These are phyloP conservation scores for Karstenula rhodostoma DNA, from an alignment of 2,329 filamentous ascomycete genomes.

Conservation along the genomic window DNA sequence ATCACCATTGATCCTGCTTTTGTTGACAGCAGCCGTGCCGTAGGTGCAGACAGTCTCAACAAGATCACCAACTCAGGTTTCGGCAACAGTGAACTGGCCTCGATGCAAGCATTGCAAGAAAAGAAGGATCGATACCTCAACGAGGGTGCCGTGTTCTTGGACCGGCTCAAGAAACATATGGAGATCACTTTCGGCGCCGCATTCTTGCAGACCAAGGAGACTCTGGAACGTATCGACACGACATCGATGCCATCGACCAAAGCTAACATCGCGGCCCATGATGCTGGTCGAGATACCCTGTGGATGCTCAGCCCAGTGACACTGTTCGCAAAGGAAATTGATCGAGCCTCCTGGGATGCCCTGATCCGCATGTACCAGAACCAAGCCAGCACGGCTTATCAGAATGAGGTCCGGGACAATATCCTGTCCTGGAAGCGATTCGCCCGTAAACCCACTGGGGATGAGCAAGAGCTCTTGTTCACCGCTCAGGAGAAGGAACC, in stretches of 20 bases:
- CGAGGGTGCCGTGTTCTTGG: constrained; percentile 79
- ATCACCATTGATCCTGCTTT: constrained; percentile 88
- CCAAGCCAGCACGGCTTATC: constrained; percentile 78
- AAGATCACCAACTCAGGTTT: constrained; percentile 61
- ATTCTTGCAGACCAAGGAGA: constrained; percentile 72
- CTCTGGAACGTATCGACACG: constrained; percentile 61
- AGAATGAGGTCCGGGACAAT: constrained; percentile 81
- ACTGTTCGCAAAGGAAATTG: constrained; percentile 87
- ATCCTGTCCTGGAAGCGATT: constrained; percentile 81
- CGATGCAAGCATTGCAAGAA: constrained; percentile 93
- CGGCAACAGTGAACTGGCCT: constrained; percentile 76
- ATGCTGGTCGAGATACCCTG: constrained; percentile 73
- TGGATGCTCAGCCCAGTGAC: constrained; percentile 91
- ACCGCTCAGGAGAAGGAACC: constrained; percentile 89
- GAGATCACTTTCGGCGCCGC: constrained; percentile 79
- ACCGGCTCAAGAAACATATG: constrained; percentile 83
- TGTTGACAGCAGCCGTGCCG: constrained; percentile 58
- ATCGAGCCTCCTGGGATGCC: constrained; percentile 80
- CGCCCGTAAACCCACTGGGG: constrained; percentile 75
- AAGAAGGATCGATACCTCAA: constrained; percentile 89
- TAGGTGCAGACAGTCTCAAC: constrained; percentile 53
- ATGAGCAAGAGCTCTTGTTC: constrained; percentile 87
- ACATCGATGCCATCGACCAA: constrained; percentile 60
- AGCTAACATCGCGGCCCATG: constrained; percentile 74
- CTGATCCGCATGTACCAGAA: constrained; percentile 83